phyloP scores from a whole-genome alignment of 495 filamentous ascomycete species.

The Tuber brumale region DNA sequence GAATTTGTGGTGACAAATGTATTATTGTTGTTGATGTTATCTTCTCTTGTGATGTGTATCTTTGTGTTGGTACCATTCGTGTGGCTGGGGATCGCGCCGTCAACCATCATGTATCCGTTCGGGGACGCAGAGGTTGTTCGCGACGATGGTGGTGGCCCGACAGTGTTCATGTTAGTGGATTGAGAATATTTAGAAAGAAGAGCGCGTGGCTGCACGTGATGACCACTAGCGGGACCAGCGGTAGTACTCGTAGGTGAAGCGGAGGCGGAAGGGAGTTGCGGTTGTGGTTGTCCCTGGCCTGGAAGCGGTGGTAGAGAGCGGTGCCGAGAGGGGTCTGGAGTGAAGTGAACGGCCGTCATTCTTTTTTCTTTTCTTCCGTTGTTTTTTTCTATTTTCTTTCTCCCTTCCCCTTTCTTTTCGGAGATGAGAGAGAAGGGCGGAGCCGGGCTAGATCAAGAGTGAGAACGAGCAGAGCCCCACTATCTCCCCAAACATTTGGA shows the following conservation, averaged over 20 bases:
- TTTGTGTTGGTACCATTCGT: slow-evolving; percentile 19
- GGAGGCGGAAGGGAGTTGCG: slow-evolving; percentile 16
- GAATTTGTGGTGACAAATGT: background rate
- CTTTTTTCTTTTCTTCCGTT: slow-evolving; percentile 13
- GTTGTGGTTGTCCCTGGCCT: slow-evolving; percentile 19
- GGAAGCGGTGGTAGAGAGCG: slow-evolving; percentile 18
- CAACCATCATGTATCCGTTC: slow-evolving; percentile 33
- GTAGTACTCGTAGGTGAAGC: background rate
- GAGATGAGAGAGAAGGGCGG: background rate
- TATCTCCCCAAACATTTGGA: background rate
- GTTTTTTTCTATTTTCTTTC: slow-evolving; percentile 14
- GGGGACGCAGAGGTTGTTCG: slow-evolving; percentile 20
- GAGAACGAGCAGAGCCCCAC: background rate
- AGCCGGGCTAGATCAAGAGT: background rate
- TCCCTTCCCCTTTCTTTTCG: background rate
- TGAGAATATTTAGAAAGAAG: slow-evolving; percentile 14
- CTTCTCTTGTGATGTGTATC: slow-evolving; percentile 20
- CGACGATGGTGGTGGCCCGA: slow-evolving; percentile 8
- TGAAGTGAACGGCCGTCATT: slow-evolving; percentile 31
- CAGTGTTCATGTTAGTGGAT: slow-evolving; percentile 8
- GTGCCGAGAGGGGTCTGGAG: slow-evolving; percentile 15
- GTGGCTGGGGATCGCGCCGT: slow-evolving; percentile 31
- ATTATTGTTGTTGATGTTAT: slow-evolving; percentile 19
- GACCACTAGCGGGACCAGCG: background rate
- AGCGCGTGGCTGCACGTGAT: slow-evolving; percentile 35